Evolutionary conservation across 306 rosid genomes (phyloP).

Genomic region (Cajanus cajan): DNA sequence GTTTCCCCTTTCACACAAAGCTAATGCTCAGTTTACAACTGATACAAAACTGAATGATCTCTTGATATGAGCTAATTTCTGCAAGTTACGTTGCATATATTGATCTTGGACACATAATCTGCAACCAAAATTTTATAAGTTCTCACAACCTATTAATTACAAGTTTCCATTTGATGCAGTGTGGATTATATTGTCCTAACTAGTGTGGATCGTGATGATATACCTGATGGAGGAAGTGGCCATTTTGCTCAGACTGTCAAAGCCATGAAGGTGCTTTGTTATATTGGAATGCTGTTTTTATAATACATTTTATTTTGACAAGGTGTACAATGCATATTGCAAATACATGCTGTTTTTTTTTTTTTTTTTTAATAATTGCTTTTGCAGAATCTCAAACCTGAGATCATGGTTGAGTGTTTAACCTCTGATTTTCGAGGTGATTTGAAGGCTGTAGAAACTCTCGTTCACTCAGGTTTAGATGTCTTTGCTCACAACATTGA

Average conservation of each 20-base stretch:
- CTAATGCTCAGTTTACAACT: not conserved
- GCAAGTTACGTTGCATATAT: not conserved
- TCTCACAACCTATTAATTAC: not conserved
- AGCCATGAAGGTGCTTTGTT: conserved; percentile 73
- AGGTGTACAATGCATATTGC: not conserved
- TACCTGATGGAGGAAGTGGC: conserved; percentile 98
- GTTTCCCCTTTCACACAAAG: not conserved
- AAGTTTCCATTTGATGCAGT: conserved; percentile 37
- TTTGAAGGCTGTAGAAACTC: conserved; percentile 68
- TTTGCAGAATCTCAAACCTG: conserved; percentile 80
- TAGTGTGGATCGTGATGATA: conserved; percentile 96
- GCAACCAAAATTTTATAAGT: not conserved
- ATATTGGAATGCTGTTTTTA: conserved; percentile 11
- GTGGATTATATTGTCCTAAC: conserved; percentile 89
- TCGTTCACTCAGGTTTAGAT: conserved; percentile 85
- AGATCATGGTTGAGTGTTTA: conserved; percentile 92
- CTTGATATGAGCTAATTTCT: not conserved
- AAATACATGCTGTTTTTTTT: not conserved
- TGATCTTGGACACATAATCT: not conserved
- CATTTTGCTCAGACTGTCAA: conserved; percentile 91
- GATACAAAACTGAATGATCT: not conserved
- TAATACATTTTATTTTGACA: not conserved
- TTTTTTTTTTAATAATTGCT: not conserved
- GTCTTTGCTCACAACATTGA: conserved; percentile 96
- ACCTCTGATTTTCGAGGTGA: conserved; percentile 97